Evolutionary conservation across 805 yeast species (phyloP).

Genomic region (Cyberlindnera suaveolens): DNA sequence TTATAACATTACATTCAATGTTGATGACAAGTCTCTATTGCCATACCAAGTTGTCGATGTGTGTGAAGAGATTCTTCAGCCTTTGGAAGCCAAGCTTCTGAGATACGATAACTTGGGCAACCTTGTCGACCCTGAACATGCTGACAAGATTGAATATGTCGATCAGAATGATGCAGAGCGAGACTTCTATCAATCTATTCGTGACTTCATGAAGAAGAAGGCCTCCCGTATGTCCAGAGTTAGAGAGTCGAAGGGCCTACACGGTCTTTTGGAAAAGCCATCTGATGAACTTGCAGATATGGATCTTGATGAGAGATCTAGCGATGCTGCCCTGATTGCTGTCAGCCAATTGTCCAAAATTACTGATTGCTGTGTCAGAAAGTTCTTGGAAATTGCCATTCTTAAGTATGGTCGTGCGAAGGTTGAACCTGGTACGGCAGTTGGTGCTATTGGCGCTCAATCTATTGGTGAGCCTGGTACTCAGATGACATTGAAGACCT

Average conservation of each 20-base stretch:
- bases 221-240: constrained; percentile 49
- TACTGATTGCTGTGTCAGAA: constrained; percentile 49
- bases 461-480: constrained; percentile 99
- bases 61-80: constrained; percentile 50
- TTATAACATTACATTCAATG: constrained; percentile 59
- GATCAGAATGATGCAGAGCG: constrained; percentile 89
- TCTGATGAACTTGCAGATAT: constrained; percentile 37
- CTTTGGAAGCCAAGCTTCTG: constrained; percentile 52
- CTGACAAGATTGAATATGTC: constrained; percentile 52
- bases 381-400: constrained; percentile 71
- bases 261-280: constrained; percentile 37
- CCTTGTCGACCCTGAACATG: constrained; percentile 36
- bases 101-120: constrained; percentile 74
- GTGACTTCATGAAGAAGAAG: constrained; percentile 54
- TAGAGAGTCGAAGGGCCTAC: constrained; percentile 49
- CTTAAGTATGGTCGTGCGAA: constrained; percentile 80
- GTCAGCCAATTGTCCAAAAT: constrained; percentile 65
- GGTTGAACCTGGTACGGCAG: constrained; percentile 99
- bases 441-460: constrained; percentile 98
- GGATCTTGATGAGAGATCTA: constrained; percentile 32
- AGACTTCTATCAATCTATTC: constrained; percentile 70
- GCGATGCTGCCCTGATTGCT: constrained; percentile 35
- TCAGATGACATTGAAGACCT: constrained; percentile 93
- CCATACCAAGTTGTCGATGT: constrained; percentile 64
- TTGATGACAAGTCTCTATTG: constrained; percentile 45